phyloP scores from a whole-genome alignment of 1,139 yeast species.

The Taphrina betulina region DNA sequence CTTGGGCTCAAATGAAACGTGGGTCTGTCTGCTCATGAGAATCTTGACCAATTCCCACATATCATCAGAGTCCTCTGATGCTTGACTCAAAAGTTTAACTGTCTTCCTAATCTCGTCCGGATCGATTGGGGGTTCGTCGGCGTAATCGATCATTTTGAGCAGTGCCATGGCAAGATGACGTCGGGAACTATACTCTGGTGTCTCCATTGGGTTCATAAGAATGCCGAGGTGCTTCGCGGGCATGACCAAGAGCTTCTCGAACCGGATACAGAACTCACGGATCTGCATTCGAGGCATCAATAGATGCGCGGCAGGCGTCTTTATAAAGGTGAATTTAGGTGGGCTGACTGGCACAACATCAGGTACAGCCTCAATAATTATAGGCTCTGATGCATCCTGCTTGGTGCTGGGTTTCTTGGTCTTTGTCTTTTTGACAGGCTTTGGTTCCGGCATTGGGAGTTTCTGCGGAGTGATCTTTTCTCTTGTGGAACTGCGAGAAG shows the following conservation, averaged over 20 bases:
- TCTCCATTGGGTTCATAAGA: neutral
- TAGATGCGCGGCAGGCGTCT: too few species aligned
- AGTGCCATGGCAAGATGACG: neutral
- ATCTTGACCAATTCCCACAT: neutral
- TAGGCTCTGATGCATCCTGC: too few species aligned
- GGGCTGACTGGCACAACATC: too few species aligned
- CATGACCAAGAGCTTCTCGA: neutral
- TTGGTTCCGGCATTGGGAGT: too few species aligned
- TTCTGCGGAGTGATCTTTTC: too few species aligned
- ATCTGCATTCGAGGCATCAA: constrained; percentile 48
- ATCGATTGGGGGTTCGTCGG: neutral
- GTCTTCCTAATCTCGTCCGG: neutral
- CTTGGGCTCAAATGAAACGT: too few species aligned
- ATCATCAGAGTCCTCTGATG: neutral
- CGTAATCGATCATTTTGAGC: neutral
- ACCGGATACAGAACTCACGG: neutral
- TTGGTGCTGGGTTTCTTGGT: too few species aligned
- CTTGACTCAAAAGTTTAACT: neutral
- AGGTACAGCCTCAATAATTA: too few species aligned
- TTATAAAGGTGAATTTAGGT: too few species aligned
- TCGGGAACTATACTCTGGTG: neutral
- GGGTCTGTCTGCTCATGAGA: too few species aligned
- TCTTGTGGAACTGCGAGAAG: too few species aligned
- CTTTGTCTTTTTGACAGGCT: too few species aligned
- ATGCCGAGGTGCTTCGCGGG: neutral